Evolutionary conservation across 2,329 filamentous ascomycete species (phyloP).

Genomic region (Apiospora arundinis): DNA sequence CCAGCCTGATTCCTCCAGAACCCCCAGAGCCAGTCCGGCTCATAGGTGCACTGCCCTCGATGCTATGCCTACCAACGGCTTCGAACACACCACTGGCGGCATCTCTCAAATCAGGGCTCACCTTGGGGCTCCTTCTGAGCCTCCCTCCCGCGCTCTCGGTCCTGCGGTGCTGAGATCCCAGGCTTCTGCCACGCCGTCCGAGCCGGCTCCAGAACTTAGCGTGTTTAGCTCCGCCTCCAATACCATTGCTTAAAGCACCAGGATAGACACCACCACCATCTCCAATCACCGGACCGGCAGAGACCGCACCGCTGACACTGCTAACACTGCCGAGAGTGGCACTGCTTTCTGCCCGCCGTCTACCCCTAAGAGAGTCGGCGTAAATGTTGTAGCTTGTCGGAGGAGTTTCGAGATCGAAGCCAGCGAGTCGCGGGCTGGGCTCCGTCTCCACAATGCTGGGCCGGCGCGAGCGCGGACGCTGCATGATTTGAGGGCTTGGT

Average conservation of each 20-base stretch:
- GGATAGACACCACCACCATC: background rate
- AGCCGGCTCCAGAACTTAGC: slow-evolving; percentile 22
- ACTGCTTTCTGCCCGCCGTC: slow-evolving; percentile 24
- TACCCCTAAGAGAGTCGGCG: slow-evolving; percentile 27
- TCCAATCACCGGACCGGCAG: background rate
- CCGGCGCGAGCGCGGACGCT: slow-evolving; percentile 36
- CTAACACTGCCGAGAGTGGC: background rate
- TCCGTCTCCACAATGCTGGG: slow-evolving; percentile 53
- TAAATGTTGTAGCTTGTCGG: slow-evolving; percentile 39
- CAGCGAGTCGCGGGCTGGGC: slow-evolving; percentile 46
- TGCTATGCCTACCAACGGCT: background rate
- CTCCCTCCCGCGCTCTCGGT: slow-evolving; percentile 24
- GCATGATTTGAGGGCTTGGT: slow-evolving; percentile 36
- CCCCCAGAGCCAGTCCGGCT: slow-evolving; percentile 35
- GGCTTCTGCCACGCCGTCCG: background rate
- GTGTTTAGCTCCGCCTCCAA: background rate
- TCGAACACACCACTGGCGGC: slow-evolving; percentile 12
- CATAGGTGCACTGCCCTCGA: slow-evolving; percentile 31
- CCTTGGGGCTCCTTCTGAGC: background rate
- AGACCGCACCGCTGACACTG: background rate
- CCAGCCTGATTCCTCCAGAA: slow-evolving; percentile 37
- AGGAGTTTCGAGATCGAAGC: slow-evolving; percentile 33
- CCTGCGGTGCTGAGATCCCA: slow-evolving; percentile 10
- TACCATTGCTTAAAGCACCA: background rate
- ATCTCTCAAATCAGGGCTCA: slow-evolving; percentile 21